These are phyloP conservation scores for Dothideomycetes sp. DNA, from an alignment of 2,329 filamentous ascomycete genomes.

Conservation along the genomic window DNA sequence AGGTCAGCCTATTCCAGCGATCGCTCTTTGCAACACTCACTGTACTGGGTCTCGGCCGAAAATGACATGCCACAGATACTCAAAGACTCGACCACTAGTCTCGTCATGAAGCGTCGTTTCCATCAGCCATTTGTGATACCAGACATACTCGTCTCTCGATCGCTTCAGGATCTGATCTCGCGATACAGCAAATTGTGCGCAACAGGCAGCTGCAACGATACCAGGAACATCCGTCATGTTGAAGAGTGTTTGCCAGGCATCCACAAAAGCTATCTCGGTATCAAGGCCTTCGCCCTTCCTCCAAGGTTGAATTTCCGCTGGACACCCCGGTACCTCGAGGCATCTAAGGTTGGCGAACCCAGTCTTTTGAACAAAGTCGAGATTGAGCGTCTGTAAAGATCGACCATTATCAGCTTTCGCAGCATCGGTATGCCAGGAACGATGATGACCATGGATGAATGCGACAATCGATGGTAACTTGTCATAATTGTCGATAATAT, in stretches of 20 bases:
- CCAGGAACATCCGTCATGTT: slow-evolving; percentile 28
- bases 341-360: slow-evolving; percentile 46
- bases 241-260: slow-evolving; percentile 40
- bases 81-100: slow-evolving; percentile 6
- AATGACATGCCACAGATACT: slow-evolving; percentile 11
- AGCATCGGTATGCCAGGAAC: slow-evolving; percentile 9
- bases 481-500: slow-evolving; percentile 36
- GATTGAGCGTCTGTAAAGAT: slow-evolving; percentile 24
- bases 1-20: too few species aligned
- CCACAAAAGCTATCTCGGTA: slow-evolving; percentile 37
- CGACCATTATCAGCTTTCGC: slow-evolving; percentile 1
- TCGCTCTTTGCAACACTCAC: neutral
- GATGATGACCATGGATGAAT: slow-evolving; percentile 19
- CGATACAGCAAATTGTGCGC: slow-evolving; percentile 45
- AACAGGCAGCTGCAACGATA: slow-evolving; percentile 40
- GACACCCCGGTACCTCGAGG: slow-evolving; percentile 41
- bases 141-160: slow-evolving; percentile 36
- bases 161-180: slow-evolving; percentile 34
- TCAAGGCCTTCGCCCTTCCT: slow-evolving; percentile 23
- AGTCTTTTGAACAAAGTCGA: slow-evolving; percentile 36
- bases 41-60: slow-evolving; percentile 6
- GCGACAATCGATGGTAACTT: slow-evolving; percentile 16
- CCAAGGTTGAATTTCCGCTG: slow-evolving; percentile 38
- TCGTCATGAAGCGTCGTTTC: slow-evolving; percentile 5
- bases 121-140: slow-evolving; percentile 19